Evolutionary conservation across 768 basidiomycete species (phyloP).

Genomic region (Sporobolomyces pararoseus): DNA sequence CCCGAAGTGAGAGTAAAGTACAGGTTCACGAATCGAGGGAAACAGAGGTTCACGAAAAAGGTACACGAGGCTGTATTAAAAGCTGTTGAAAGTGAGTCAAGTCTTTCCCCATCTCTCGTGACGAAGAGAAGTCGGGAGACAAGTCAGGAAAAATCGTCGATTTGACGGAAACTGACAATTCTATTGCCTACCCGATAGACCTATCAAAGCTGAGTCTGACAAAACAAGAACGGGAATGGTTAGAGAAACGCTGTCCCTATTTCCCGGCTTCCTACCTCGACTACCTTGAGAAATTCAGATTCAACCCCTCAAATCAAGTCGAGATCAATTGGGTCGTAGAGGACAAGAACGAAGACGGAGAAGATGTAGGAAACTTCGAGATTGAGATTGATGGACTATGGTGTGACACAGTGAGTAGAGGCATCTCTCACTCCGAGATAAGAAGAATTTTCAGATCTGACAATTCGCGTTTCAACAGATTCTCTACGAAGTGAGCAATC

Average conservation of each 20-base stretch:
- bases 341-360: conserved; percentile 55
- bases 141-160: too few relatives aligned
- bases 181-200: conserved; percentile 59
- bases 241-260: conserved; percentile 67
- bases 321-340: conserved; percentile 64
- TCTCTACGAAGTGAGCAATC: conserved; percentile 72
- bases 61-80: conserved; percentile 63
- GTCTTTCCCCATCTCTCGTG: conserved; percentile 54
- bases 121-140: background rate
- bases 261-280: conserved; percentile 68
- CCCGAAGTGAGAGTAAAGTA: conserved; percentile 61
- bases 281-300: conserved; percentile 56
- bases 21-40: conserved; percentile 42
- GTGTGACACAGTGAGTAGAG: conserved; percentile 57
- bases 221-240: conserved; percentile 62
- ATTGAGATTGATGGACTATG: conserved; percentile 71
- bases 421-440: background rate
- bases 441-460: conserved; percentile 29
- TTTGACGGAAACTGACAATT: background rate
- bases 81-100: conserved; percentile 62
- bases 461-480: conserved; percentile 53
- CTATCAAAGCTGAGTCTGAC: conserved; percentile 58
- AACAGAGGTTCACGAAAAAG: conserved; percentile 43
- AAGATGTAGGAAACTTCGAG: conserved; percentile 61
- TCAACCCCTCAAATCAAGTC: conserved; percentile 48